Conservation (phyloP, 2,329 filamentous ascomycete species). For the Diaporthe nobilis region DNA sequence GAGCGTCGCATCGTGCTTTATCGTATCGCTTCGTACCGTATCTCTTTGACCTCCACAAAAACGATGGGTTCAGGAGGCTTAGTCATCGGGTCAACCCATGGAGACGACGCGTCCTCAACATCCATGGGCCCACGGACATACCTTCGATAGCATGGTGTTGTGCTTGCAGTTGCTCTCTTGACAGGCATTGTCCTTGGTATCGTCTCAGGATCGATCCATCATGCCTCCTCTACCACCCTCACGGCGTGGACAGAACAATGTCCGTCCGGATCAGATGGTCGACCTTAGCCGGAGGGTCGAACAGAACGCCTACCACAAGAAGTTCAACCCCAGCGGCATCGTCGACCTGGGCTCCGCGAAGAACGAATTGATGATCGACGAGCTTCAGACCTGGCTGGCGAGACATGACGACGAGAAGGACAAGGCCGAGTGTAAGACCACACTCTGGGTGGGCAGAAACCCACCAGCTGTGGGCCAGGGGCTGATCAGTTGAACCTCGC, state of each 20-base stretch:
- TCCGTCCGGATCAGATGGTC: constrained; percentile 38
- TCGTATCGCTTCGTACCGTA: constrained; percentile 16
- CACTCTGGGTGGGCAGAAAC: not conserved
- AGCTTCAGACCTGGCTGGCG: constrained; percentile 34
- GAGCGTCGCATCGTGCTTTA: constrained; percentile 26
- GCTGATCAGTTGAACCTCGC: constrained; percentile 17
- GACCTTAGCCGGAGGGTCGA: constrained; percentile 38
- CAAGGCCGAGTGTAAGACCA: constrained; percentile 34
- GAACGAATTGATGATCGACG: constrained; percentile 38
- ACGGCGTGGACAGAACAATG: constrained; percentile 36
- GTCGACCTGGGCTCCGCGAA: constrained; percentile 37
- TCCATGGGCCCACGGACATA: not conserved
- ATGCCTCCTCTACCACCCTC: constrained; percentile 39
- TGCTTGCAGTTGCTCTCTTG: not conserved
- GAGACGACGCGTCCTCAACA: constrained; percentile 6
- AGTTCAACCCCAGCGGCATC: constrained; percentile 36
- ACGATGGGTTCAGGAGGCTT: constrained; percentile 16
- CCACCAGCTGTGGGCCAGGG: not conserved
- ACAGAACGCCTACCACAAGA: constrained; percentile 33
- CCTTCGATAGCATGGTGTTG: not conserved
- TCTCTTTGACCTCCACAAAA: constrained; percentile 28
- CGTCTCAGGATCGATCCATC: not conserved
- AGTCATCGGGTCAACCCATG: constrained; percentile 22
- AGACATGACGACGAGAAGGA: constrained; percentile 28
- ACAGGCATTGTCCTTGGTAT: not conserved